phyloP scores from a whole-genome alignment of 805 yeast genomes.

The Diddensiella caesifluorescens region DNA sequence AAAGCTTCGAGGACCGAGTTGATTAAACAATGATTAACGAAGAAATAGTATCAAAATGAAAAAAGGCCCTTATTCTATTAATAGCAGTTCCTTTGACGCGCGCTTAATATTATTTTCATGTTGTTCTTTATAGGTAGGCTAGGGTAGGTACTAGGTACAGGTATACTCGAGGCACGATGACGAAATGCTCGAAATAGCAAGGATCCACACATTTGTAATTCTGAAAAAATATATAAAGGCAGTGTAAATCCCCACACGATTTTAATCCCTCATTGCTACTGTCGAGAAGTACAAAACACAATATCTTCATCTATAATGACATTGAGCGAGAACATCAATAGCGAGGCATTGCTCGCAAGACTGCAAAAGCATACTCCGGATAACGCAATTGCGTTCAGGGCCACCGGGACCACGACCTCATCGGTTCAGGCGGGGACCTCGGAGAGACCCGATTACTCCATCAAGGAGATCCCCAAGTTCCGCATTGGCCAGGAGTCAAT shows the following conservation, averaged over 20 bases:
- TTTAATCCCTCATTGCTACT: too few species aligned
- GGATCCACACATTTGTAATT: too few species aligned
- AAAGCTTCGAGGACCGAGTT: slow-evolving; percentile 68
- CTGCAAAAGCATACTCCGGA: slow-evolving; percentile 18
- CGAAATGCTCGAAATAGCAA: too few species aligned
- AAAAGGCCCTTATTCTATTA: not conserved
- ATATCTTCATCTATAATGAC: slow-evolving; percentile 8
- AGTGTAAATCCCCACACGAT: too few species aligned
- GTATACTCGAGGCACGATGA: too few species aligned
- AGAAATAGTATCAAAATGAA: not conserved
- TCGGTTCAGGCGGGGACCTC: slow-evolving; percentile 1
- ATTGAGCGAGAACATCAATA: slow-evolving; percentile 12
- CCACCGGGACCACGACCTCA: slow-evolving; percentile 1
- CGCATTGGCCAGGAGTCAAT: slow-evolving; percentile 55
- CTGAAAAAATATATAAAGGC: too few species aligned
- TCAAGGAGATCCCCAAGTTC: slow-evolving; percentile 45
- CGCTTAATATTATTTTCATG: too few species aligned
- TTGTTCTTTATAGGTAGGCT: too few species aligned
- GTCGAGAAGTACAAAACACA: too few species aligned
- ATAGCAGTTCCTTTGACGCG: too few species aligned
- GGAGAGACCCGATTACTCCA: slow-evolving; percentile 9
- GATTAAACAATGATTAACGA: slow-evolving; percentile 32
- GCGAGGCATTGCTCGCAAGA: slow-evolving; percentile 22
- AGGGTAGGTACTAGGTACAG: too few species aligned
- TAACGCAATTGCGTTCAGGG: slow-evolving; percentile 11